Evolutionary conservation across 495 filamentous ascomycete species (phyloP).

Genomic region (Tuber calosporum): DNA sequence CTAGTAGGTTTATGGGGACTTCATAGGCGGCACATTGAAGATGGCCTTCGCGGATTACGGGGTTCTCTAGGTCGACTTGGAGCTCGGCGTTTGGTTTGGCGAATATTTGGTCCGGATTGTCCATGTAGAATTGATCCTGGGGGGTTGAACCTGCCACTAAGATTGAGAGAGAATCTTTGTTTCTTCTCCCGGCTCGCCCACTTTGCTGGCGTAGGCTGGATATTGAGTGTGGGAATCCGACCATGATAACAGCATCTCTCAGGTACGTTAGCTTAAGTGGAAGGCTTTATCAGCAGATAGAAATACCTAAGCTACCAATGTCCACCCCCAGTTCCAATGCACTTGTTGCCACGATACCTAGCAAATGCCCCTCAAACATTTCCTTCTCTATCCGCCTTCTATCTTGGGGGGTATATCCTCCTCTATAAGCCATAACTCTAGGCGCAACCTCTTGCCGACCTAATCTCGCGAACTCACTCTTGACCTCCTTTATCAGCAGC

Average conservation of each 20-base stretch:
- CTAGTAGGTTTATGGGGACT: conserved; percentile 73
- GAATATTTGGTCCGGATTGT: conserved; percentile 94
- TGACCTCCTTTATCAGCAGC: conserved; percentile 69
- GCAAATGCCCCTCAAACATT: conserved; percentile 91
- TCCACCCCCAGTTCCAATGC: conserved; percentile 92
- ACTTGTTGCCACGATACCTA: conserved; percentile 90
- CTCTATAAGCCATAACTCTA: conserved; percentile 90
- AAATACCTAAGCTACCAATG: conserved; percentile 65
- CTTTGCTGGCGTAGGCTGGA: conserved; percentile 92
- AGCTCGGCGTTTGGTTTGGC: conserved; percentile 81
- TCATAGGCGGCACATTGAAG: conserved; percentile 94
- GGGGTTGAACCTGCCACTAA: conserved; percentile 88
- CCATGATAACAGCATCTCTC: conserved; percentile 78
- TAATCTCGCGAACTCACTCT: conserved; percentile 63
- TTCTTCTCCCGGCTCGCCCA: conserved; percentile 82
- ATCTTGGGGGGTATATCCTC: conserved; percentile 93
- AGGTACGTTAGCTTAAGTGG: not conserved
- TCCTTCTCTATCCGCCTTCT: conserved; percentile 82
- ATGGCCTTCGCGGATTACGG: conserved; percentile 86
- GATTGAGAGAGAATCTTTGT: conserved; percentile 87
- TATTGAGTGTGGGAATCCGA: conserved; percentile 92
- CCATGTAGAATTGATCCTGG: conserved; percentile 94
- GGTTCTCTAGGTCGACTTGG: conserved; percentile 82
- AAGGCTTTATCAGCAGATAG: not conserved
- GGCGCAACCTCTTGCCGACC: conserved; percentile 65